phyloP scores from a whole-genome alignment of 768 basidiomycete genomes.

The Xanthoconium stramineum region DNA sequence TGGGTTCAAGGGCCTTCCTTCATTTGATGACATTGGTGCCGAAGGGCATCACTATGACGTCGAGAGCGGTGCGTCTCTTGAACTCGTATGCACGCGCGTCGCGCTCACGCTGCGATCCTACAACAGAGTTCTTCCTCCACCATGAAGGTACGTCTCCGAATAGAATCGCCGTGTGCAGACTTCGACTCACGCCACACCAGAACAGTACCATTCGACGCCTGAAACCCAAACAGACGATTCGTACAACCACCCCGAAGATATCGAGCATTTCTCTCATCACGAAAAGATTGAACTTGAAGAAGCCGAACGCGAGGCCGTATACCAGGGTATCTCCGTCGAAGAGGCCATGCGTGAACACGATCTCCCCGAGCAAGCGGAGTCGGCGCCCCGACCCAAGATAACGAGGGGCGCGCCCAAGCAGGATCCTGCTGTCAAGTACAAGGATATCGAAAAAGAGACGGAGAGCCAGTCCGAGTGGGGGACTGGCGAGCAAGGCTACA shows the following conservation, averaged over 20 bases:
- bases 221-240: conserved; percentile 97
- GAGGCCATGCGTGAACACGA: conserved; percentile 58
- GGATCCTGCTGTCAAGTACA: conserved; percentile 63
- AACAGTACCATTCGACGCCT: conserved; percentile 91
- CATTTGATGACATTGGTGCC: conserved; percentile 79
- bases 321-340: conserved; percentile 76
- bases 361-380: conserved; percentile 16
- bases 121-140: conserved; percentile 86
- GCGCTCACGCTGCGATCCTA: background rate
- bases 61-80: conserved; percentile 66
- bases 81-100: background rate
- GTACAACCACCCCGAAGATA: conserved; percentile 90
- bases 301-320: conserved; percentile 79
- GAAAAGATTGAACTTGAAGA: conserved; percentile 82
- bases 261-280: conserved; percentile 91
- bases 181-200: conserved; percentile 34
- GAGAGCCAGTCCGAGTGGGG: conserved; percentile 67
- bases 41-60: conserved; percentile 94
- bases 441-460: conserved; percentile 50
- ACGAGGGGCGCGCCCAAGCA: conserved; percentile 59
- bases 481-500: conserved; percentile 65
- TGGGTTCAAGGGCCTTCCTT: conserved; percentile 75
- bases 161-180: background rate
- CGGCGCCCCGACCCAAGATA: conserved; percentile 46
- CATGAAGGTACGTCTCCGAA: conserved; percentile 73